Conservation (phyloP, 2,329 filamentous ascomycete genomes). For the Colletotrichum sp. region DNA sequence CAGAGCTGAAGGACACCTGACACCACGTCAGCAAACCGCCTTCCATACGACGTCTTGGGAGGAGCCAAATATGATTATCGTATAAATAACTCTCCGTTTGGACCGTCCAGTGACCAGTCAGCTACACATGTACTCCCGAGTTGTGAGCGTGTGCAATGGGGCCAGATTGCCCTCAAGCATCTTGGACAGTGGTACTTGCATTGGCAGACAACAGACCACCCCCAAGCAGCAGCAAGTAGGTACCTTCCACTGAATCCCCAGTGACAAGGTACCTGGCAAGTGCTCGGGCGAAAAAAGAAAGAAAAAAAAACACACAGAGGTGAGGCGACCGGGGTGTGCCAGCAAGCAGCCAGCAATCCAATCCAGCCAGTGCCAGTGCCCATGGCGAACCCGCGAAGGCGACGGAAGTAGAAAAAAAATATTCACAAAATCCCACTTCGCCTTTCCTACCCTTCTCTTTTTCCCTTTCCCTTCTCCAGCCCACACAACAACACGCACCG, state of each 20-base stretch:
- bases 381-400: constrained; percentile 16
- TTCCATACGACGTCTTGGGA: neutral
- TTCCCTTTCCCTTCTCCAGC: constrained; percentile 20
- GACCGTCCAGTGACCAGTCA: neutral
- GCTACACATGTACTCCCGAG: neutral
- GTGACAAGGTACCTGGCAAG: neutral
- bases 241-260: neutral
- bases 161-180: neutral
- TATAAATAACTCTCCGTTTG: neutral
- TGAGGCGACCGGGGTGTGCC: constrained; percentile 2
- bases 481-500: constrained; percentile 39
- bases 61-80: neutral
- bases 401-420: constrained; percentile 18
- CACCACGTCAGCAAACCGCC: neutral
- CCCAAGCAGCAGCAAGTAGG: neutral
- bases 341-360: neutral
- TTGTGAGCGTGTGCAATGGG: neutral
- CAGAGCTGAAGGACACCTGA: neutral
- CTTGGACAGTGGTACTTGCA: neutral
- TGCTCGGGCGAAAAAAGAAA: constrained; percentile 3
- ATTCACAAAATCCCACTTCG: constrained; percentile 21
- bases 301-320: neutral
- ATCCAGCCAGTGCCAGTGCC: neutral
- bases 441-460: constrained; percentile 14
- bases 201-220: neutral